Base-by-base conservation (phyloP, 495 filamentous ascomycete genomes). In the Filosporella fistucella region DNA sequence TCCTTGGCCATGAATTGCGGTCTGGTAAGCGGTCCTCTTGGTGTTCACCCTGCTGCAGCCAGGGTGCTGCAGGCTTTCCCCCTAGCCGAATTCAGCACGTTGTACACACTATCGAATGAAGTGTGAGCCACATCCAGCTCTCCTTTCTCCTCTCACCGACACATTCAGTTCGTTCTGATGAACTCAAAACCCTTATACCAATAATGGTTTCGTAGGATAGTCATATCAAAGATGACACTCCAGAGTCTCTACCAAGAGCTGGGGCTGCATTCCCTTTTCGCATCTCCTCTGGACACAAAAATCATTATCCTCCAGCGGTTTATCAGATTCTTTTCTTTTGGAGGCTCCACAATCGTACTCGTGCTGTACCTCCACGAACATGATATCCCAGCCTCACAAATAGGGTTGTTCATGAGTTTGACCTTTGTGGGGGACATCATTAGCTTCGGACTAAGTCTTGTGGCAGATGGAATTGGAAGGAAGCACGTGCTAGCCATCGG, bases 261-360 rank as follows among this genome's bases (percentile, higher is more conserved):
- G 2, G 39, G 39, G n/a, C 21, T 42, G 21, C 24, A 23, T 13
- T 25, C 39, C 39, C 17, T 42, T 23, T 12, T 42, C 12, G 5
- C 7, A 7, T 42, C 39, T 23, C n/a, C 39, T 7, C 6, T 20
- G 12, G 39, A 42, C 21, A 23, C 39, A 7, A 42, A 42, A 25
- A 5, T 42, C 39, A 18, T 42, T 10, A 42, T 42, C 23, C 39
- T 42, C 21, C 24, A 25, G 21, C 39, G 39, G 11, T 42, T 42
- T 23, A 13, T 25, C 2, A 20, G 39, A 3, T 42, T 42, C 39
- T 42, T 42, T n/a, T 20, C 39, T 7, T 42, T 42, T n/a, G 39
- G 39, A 7, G 39, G 39, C 39, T 42, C 39, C 8, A 42, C 39
- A 7, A 42, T 42, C 23, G 17, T 42, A 3, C 23, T 42, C 12